Percentiles rank a stretch among this genome's conserved stretches.
Evolutionary conservation across 2,329 filamentous ascomycete genomes (phyloP).

Genomic region (Clarireedia homoeocarpa): DNA sequence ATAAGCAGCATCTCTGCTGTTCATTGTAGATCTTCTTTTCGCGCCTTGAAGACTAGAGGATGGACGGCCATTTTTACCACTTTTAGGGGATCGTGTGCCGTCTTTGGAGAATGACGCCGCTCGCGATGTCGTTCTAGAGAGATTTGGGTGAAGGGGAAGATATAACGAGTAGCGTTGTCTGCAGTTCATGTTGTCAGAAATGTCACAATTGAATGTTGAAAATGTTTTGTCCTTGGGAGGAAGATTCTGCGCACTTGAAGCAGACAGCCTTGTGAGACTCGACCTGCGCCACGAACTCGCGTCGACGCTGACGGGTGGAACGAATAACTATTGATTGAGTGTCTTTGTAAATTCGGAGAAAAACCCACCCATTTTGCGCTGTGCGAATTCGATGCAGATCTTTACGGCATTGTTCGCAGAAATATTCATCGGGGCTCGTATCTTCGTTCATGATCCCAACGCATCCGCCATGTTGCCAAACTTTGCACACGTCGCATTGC

Average conservation of each 20-base stretch:
- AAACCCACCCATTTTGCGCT: constrained; percentile 74
- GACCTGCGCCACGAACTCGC: constrained; percentile 29
- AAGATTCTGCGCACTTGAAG: constrained; percentile 13
- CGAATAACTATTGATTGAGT: constrained; percentile 14
- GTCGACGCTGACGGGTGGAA: constrained; percentile 21
- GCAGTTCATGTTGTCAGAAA: constrained; percentile 33
- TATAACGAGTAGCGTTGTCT: constrained; percentile 63
- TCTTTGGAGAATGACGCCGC: constrained; percentile 61
- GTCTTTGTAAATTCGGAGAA: constrained; percentile 3
- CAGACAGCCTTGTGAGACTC: constrained; percentile 28
- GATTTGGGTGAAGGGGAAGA: constrained; percentile 46
- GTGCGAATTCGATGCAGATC: constrained; percentile 80
- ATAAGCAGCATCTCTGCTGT: constrained; percentile 89
- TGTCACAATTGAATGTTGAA: constrained; percentile 3
- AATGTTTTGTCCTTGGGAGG: constrained; percentile 9
- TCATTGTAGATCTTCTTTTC: constrained; percentile 93
- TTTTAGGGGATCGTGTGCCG: constrained; percentile 44
- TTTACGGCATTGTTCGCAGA: constrained; percentile 89
- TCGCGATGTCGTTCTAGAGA: constrained; percentile 49
- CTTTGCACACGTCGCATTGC: constrained; percentile 94
- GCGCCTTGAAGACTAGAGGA: constrained; percentile 35
- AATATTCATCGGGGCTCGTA: constrained; percentile 92
- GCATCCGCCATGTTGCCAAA: constrained; percentile 97
- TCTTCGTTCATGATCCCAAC: constrained; percentile 95
- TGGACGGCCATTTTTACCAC: constrained; percentile 46